Percentiles rank a stretch among this genome's conserved stretches.
These are phyloP conservation scores for Dissophora globulifera DNA, from an alignment of 192 early-diverging fungal species.

Conservation along the genomic window DNA sequence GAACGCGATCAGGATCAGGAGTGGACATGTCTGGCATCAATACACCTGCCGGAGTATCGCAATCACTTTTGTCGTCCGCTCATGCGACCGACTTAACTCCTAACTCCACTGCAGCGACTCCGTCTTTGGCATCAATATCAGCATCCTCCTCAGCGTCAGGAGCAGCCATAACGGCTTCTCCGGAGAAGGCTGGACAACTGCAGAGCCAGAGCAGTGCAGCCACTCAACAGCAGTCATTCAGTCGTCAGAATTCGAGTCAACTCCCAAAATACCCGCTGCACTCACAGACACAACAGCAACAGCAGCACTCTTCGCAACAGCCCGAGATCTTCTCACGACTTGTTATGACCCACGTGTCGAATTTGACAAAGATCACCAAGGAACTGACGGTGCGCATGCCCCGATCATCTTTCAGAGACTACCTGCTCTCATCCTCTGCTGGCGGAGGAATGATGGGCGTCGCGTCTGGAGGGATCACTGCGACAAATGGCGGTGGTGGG, in stretches of 20 bases:
- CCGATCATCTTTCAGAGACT: slow-evolving; percentile 39
- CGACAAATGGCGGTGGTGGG: not conserved
- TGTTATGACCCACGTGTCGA: slow-evolving; percentile 42
- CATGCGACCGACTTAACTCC: not conserved
- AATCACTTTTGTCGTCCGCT: not conserved
- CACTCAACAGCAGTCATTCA: not conserved
- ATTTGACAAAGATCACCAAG: slow-evolving; percentile 44
- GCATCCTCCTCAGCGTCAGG: slow-evolving; percentile 21
- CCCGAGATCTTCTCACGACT: slow-evolving; percentile 41
- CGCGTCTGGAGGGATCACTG: not conserved
- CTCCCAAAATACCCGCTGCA: not conserved
- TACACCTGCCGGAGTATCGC: slow-evolving; percentile 1
- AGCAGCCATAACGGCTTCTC: slow-evolving; percentile 2
- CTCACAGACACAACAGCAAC: slow-evolving; percentile 2
- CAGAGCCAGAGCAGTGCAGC: not conserved
- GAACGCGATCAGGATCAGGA: slow-evolving; percentile 7
- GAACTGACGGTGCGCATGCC: slow-evolving; percentile 46
- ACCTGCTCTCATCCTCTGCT: slow-evolving; percentile 32
- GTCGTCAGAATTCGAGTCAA: not conserved
- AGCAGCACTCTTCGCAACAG: slow-evolving; percentile 1
- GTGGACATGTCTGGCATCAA: not conserved
- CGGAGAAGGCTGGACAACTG: slow-evolving; percentile 2
- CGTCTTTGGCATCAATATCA: slow-evolving; percentile 7
- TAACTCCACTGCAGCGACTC: not conserved
- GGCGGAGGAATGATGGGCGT: slow-evolving; percentile 5